Evolutionary conservation across 768 basidiomycete species (phyloP).

Genomic region (Amanita exitialis): DNA sequence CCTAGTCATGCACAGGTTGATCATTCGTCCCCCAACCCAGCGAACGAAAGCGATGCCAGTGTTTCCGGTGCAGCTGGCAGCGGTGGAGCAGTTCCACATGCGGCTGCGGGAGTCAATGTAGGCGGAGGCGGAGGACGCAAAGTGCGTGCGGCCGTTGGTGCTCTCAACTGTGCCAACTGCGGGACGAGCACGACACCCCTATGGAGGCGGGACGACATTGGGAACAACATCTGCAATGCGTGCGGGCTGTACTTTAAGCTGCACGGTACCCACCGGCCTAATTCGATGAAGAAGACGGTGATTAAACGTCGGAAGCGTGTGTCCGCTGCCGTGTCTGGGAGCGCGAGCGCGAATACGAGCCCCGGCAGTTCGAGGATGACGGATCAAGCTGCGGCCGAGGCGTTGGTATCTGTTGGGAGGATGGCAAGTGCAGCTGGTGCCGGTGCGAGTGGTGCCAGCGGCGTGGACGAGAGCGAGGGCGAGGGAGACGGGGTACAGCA

Average conservation of each 20-base stretch:
- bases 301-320: slow-evolving; percentile 98
- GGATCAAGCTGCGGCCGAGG: slow-evolving; percentile 85
- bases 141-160: slow-evolving; percentile 44
- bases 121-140: slow-evolving; percentile 21
- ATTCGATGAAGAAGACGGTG: slow-evolving; percentile 98
- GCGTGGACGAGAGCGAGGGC: slow-evolving; percentile 34
- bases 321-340: slow-evolving; percentile 65
- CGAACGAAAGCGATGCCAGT: slow-evolving; percentile 10
- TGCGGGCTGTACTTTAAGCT: slow-evolving; percentile 98
- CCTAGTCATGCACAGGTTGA: slow-evolving; percentile 4
- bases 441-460: slow-evolving; percentile 21
- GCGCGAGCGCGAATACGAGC: slow-evolving; percentile 8
- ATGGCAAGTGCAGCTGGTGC: slow-evolving; percentile 17
- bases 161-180: slow-evolving; percentile 80
- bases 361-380: slow-evolving; percentile 34
- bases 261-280: slow-evolving; percentile 93
- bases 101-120: slow-evolving; percentile 10
- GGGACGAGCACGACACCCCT: slow-evolving; percentile 84
- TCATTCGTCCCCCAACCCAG: slow-evolving; percentile 9
- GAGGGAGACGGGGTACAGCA: slow-evolving; percentile 25
- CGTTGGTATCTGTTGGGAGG: slow-evolving; percentile 76
- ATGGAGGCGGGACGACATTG: slow-evolving; percentile 84
- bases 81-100: slow-evolving; percentile 25
- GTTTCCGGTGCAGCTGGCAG: slow-evolving; percentile 15
- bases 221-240: slow-evolving; percentile 92